Conservation (phyloP, 257 asterid genomes). For the Plantago major region DNA sequence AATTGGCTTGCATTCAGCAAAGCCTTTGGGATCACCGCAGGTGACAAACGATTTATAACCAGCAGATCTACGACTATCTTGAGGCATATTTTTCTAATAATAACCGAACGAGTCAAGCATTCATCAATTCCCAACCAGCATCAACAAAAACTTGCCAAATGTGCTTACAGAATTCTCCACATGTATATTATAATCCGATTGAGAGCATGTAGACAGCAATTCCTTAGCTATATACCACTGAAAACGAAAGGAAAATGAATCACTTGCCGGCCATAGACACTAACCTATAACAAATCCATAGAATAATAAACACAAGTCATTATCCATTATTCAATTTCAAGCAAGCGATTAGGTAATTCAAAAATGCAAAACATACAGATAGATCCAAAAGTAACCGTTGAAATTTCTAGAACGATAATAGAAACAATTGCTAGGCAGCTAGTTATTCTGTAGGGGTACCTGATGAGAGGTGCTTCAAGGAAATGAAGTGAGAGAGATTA, state of each 20-base stretch:
- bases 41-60: constrained; percentile 62
- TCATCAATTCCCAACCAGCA: constrained; percentile 1
- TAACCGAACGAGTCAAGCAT: constrained; percentile 31
- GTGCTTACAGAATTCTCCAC: constrained; percentile 19
- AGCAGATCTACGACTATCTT: constrained; percentile 53
- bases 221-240: constrained; percentile 7
- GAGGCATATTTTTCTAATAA: constrained; percentile 51
- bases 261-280: constrained; percentile 32
- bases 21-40: constrained; percentile 73
- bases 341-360: neutral
- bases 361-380: constrained; percentile 16
- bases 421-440: neutral
- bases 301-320: neutral
- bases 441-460: too few species aligned
- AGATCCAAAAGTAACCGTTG: constrained; percentile 18
- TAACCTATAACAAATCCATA: neutral
- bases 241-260: constrained; percentile 12
- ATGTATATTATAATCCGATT: constrained; percentile 19
- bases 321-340: constrained; percentile 26
- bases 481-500: neutral
- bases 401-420: too few species aligned
- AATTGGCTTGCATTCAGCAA: constrained; percentile 49
- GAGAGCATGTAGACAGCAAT: constrained; percentile 3
- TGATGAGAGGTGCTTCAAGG: neutral
- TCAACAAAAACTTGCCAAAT: constrained; percentile 28